phyloP scores from a whole-genome alignment of 176 grass and related monocot genomes.

The Poa annua region DNA sequence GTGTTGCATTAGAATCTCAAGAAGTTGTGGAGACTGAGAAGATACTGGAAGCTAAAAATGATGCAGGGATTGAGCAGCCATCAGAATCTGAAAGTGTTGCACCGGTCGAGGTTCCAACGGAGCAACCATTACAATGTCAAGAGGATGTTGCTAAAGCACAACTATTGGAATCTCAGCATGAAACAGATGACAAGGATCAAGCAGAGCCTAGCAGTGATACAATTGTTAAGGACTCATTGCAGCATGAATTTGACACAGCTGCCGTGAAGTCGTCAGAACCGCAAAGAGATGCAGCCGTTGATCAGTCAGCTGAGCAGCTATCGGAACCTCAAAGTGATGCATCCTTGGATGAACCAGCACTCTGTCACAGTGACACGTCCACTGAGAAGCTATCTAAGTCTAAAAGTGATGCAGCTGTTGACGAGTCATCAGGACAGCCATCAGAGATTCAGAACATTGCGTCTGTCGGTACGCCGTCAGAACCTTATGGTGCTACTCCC shows the following conservation, averaged over 20 bases:
- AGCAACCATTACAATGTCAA: slow-evolving; percentile 37
- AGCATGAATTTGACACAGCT: slow-evolving; percentile 16
- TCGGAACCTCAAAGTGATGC: slow-evolving; percentile 19
- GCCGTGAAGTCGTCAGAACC: slow-evolving; percentile 26
- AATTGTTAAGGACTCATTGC: slow-evolving; percentile 30
- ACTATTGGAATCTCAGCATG: slow-evolving; percentile 33
- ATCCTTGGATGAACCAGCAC: slow-evolving; percentile 34
- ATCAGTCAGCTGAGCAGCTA: slow-evolving; percentile 32
- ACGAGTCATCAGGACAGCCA: slow-evolving; percentile 16
- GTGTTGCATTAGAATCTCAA: neutral
- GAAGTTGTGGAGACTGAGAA: neutral
- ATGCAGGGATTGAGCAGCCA: slow-evolving; percentile 1
- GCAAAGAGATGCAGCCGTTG: slow-evolving; percentile 23
- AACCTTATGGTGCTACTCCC: slow-evolving; percentile 4
- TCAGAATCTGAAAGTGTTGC: slow-evolving; percentile 8
- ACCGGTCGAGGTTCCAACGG: slow-evolving; percentile 13
- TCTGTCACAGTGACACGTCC: neutral
- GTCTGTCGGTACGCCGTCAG: neutral
- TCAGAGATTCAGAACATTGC: slow-evolving; percentile 26
- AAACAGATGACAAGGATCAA: slow-evolving; percentile 36
- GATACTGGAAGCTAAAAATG: slow-evolving; percentile 14
- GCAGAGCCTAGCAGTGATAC: slow-evolving; percentile 21
- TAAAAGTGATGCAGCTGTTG: slow-evolving; percentile 32
- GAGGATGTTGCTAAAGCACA: slow-evolving; percentile 24
- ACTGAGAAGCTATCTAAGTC: slow-evolving; percentile 8